Evolutionary conservation across 306 rosid genomes (phyloP).

Genomic region (Malus fusca): DNA sequence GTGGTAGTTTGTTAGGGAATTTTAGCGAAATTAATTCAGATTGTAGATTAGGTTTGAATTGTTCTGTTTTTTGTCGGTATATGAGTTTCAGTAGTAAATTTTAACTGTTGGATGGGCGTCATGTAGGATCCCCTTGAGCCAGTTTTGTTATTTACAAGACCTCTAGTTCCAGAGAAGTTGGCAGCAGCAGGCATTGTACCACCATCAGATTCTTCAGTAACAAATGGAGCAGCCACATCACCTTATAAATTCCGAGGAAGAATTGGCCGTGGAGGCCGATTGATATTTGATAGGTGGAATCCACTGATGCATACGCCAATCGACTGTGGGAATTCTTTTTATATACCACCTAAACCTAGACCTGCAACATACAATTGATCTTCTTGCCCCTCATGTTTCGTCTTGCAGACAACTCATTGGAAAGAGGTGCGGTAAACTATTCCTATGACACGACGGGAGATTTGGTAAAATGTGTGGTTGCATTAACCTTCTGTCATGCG

Average conservation of each 20-base stretch:
- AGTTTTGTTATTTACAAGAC: slow-evolving; percentile 76
- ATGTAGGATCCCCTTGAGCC: slow-evolving; percentile 97
- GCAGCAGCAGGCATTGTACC: slow-evolving; percentile 73
- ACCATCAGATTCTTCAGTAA: slow-evolving; percentile 47
- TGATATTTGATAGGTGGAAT: slow-evolving; percentile 89
- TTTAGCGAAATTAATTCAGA: neutral
- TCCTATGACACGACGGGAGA: neutral
- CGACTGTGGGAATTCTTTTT: slow-evolving; percentile 72
- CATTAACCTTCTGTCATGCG: neutral
- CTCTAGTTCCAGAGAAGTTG: slow-evolving; percentile 84
- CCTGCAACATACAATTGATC: slow-evolving; percentile 61
- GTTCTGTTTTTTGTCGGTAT: neutral
- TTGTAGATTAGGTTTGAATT: neutral
- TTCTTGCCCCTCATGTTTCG: neutral
- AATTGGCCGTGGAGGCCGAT: slow-evolving; percentile 92
- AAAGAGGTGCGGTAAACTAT: neutral
- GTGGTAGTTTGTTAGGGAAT: neutral
- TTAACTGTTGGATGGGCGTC: slow-evolving; percentile 18
- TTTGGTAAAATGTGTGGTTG: neutral
- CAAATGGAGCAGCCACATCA: slow-evolving; percentile 46
- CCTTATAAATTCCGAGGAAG: slow-evolving; percentile 65
- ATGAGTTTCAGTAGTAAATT: neutral
- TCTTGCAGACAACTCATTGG: neutral
- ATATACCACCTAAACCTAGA: slow-evolving; percentile 66
- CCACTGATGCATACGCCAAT: slow-evolving; percentile 77